Conservation (phyloP, 2,329 filamentous ascomycete species). For the Chaetomiaceae sp. region DNA sequence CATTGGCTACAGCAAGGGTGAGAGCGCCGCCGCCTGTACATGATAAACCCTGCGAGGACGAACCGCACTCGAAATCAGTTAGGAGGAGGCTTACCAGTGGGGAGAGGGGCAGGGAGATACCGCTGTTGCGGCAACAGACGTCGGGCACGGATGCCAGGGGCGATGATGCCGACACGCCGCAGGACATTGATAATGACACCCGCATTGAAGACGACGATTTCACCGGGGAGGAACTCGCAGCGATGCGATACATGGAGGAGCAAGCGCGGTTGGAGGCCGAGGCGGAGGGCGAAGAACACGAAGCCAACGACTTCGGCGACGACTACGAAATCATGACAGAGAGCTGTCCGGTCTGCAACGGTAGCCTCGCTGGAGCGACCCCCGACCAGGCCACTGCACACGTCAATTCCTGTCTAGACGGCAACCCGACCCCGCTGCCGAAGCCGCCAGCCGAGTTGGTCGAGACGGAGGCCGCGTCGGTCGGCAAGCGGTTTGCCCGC, state of each 20-base stretch:
- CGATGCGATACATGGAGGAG: slow-evolving; percentile 67
- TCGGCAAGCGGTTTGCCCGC: slow-evolving; percentile 57
- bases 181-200: slow-evolving; percentile 24
- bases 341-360: slow-evolving; percentile 72
- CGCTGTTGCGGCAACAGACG: slow-evolving; percentile 16
- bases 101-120: slow-evolving; percentile 9
- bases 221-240: slow-evolving; percentile 59
- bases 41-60: not conserved
- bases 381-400: slow-evolving; percentile 69
- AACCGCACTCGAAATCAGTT: not conserved
- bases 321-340: slow-evolving; percentile 30
- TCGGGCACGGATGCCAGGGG: slow-evolving; percentile 10
- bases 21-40: slow-evolving; percentile 9
- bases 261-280: slow-evolving; percentile 61
- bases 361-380: slow-evolving; percentile 53
- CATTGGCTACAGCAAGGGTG: slow-evolving; percentile 15
- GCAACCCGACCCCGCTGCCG: slow-evolving; percentile 58
- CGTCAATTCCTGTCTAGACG: slow-evolving; percentile 90
- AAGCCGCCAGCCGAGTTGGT: slow-evolving; percentile 18
- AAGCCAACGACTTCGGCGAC: slow-evolving; percentile 29
- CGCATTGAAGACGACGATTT: slow-evolving; percentile 37
- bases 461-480: slow-evolving; percentile 32
- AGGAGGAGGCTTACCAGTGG: slow-evolving; percentile 20
- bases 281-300: slow-evolving; percentile 40
- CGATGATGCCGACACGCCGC: slow-evolving; percentile 13